Percentiles rank a stretch among this genome's conserved stretches.
phyloP scores from a whole-genome alignment of 225 moss, liverwort and hornwort genomes.

The Bryoerythrophyllum caledonicum region DNA sequence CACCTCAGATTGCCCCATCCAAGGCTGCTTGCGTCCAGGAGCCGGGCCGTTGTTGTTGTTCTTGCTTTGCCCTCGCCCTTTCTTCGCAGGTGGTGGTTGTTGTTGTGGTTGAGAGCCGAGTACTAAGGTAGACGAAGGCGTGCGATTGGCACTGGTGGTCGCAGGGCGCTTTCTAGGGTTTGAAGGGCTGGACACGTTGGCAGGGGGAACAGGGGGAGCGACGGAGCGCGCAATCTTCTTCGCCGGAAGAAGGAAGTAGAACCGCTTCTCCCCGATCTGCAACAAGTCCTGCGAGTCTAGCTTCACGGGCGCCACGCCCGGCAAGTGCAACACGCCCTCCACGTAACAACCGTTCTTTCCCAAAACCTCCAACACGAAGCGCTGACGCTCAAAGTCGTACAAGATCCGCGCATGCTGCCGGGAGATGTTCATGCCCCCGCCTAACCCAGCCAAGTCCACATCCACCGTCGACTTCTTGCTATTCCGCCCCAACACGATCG shows the following conservation, averaged over 20 bases:
- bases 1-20: constrained; percentile 60
- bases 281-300: constrained; percentile 92
- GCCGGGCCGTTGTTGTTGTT: background rate
- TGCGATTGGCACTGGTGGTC: background rate
- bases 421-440: constrained; percentile 97
- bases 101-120: too few relatives aligned
- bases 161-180: too few relatives aligned
- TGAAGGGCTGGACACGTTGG: too few relatives aligned
- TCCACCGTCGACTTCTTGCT: constrained; percentile 98
- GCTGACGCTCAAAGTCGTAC: constrained; percentile 84
- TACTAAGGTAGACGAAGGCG: too few relatives aligned
- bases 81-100: too few relatives aligned
- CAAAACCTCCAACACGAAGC: constrained; percentile 88
- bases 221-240: constrained; percentile 80
- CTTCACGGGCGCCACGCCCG: constrained; percentile 66
- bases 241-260: constrained; percentile 89
- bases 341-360: constrained; percentile 98
- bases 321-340: constrained; percentile 77
- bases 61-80: too few relatives aligned
- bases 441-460: constrained; percentile 85
- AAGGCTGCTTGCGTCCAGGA: too few relatives aligned
- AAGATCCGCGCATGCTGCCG: constrained; percentile 90
- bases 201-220: too few relatives aligned
- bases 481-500: constrained; percentile 89
- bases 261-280: constrained; percentile 98